Evolutionary conservation across 2,329 filamentous ascomycete genomes (phyloP), one percentile per base, ranked within the genome.

Genomic region (Falciphora oryzae): DNA sequence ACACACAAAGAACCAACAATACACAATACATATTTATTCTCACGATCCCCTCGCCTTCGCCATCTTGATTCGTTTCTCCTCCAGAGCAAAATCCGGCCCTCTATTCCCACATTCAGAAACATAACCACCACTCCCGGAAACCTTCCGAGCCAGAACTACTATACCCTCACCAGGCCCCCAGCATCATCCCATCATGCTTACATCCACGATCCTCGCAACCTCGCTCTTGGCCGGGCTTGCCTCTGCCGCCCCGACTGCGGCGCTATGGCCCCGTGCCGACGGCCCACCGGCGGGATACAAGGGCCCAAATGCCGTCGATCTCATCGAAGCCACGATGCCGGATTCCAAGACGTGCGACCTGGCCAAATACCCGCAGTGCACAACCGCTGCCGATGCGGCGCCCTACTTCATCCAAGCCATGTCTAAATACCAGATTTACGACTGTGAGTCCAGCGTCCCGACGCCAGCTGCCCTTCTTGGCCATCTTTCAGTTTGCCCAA

Each of bases 321-420:
- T 81, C 68, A 76, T 90, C 70, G 72, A 74, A 66, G 65, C 75
- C 62, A 86, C 91, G 72, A 83, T 84, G n/a, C 86, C 89, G 3
- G 73, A 69, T 2, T 85, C 88, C 1, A 72, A 73, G 25, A 73
- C 77, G 13, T 92, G 89, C 77, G 72, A 70, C 64, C 69, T 84
- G 74, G 75, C 75, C 60, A 65, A 75, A 1, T 79, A 75, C 57
- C 72, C 80, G 18, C 77, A 92, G 70, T 94, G 91, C 76, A 81
- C 82, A 61, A 90, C 86, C 2, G 86, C 89, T n/a, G 74, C 74
- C 10, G 78, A 85, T 69, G 89, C 88, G 2, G 88, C 85, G 0
- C 78, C 81, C 1, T 79, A 77, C 68, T 80, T 94, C 66, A 77
- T 78, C 70, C 68, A 76, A 8, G 82, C 85, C 50, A 87, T 93